phyloP scores from a whole-genome alignment of 108 stramenopile genomes.

The Aurantiochytrium sp. region DNA sequence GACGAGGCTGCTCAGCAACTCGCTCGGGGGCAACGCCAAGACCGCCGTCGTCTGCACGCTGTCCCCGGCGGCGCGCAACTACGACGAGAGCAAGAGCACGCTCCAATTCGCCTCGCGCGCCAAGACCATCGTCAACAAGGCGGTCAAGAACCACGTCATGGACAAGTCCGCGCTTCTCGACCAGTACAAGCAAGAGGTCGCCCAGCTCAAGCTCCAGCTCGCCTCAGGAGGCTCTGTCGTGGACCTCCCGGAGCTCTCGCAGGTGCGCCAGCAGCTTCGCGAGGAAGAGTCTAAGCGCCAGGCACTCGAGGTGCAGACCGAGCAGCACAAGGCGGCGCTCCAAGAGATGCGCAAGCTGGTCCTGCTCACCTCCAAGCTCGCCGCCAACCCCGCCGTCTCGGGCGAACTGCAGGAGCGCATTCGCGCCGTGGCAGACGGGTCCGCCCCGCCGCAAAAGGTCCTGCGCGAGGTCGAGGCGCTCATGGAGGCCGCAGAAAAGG shows the following conservation, averaged over 20 bases:
- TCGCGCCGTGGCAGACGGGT: neutral
- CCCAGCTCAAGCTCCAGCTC: slow-evolving; percentile 3
- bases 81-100: slow-evolving; percentile 33
- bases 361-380: neutral
- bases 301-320: neutral
- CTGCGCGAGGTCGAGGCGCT: neutral
- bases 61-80: slow-evolving; percentile 18
- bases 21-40: slow-evolving; percentile 41
- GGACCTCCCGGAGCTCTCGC: neutral
- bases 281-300: slow-evolving; percentile 19
- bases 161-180: slow-evolving; percentile 9
- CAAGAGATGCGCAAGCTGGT: slow-evolving; percentile 4
- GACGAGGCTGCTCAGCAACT: slow-evolving; percentile 40
- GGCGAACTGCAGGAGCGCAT: neutral
- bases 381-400: neutral
- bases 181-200: slow-evolving; percentile 12
- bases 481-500: neutral
- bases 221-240: neutral
- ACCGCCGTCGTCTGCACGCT: slow-evolving; percentile 43
- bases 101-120: slow-evolving; percentile 43
- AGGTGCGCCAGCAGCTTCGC: neutral
- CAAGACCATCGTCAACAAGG: slow-evolving; percentile 15
- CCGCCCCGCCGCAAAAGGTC: neutral
- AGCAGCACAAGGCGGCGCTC: neutral
- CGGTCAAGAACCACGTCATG: slow-evolving; percentile 11